Percentiles rank a stretch among this genome's conserved stretches.
phyloP scores from a whole-genome alignment of 257 asterid species.

The Osmanthus fragrans region DNA sequence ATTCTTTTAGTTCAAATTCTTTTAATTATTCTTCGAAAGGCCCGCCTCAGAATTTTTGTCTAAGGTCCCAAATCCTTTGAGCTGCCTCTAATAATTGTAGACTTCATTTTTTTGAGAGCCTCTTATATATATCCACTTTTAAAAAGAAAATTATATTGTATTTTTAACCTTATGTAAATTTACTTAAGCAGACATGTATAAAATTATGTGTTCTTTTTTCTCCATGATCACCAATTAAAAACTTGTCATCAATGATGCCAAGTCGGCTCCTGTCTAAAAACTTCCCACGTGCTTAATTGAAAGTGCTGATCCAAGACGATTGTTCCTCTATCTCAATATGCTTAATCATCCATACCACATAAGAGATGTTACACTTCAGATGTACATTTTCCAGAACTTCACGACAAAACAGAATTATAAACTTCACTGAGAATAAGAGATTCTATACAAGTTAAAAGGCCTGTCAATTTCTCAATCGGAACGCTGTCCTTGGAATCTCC shows the following conservation, averaged over 20 bases:
- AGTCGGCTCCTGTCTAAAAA: conserved; percentile 26
- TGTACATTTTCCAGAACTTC: no score
- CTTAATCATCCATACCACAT: neutral
- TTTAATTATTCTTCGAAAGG: no score
- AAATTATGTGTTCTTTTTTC: no score
- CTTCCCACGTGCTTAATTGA: conserved; percentile 30
- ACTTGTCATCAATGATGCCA: conserved; percentile 27
- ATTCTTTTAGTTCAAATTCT: no score
- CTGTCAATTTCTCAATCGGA: neutral
- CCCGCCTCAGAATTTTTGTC: no score
- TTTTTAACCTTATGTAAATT: no score
- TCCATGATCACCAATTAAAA: conserved; percentile 27
- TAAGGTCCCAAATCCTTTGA: no score
- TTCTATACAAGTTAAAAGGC: neutral
- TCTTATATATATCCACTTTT: no score
- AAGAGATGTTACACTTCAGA: neutral
- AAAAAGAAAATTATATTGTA: no score
- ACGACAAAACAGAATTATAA: neutral
- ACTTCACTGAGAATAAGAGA: neutral
- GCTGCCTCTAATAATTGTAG: no score
- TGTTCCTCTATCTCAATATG: neutral
- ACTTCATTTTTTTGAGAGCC: no score
- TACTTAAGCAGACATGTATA: neutral
- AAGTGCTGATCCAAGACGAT: conserved; percentile 26
- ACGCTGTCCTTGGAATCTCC: neutral